Conservation (phyloP, 768 basidiomycete species). For the Rhizopogon vesiculosus region DNA sequence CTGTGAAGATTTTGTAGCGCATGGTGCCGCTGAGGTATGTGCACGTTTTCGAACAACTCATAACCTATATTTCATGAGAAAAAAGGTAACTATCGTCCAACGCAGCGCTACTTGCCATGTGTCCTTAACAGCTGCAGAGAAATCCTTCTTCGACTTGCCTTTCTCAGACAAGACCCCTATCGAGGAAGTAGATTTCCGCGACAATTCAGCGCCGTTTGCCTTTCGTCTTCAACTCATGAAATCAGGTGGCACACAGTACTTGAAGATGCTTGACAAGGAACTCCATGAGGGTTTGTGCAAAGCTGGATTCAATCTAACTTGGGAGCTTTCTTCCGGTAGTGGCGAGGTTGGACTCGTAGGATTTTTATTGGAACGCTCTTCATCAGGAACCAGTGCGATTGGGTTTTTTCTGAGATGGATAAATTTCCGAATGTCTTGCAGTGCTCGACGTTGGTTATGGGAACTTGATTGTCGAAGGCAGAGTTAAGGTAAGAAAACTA, state of each 20-base stretch:
- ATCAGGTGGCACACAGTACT: neutral
- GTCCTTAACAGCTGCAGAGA: too few relatives aligned
- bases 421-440: neutral
- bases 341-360: neutral
- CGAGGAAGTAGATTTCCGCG: too few relatives aligned
- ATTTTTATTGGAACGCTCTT: neutral
- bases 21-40: neutral
- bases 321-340: neutral
- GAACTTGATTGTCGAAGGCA: neutral
- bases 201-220: neutral
- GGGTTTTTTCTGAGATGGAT: neutral
- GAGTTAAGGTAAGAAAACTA: neutral
- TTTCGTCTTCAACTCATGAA: neutral
- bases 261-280: neutral
- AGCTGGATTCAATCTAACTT: neutral
- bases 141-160: too few relatives aligned
- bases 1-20: neutral
- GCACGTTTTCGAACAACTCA: neutral
- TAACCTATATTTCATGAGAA: neutral
- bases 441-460: constrained; percentile 8
- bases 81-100: neutral
- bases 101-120: too few relatives aligned
- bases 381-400: neutral
- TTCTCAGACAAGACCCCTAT: too few relatives aligned
- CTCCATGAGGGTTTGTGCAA: neutral